Evolutionary conservation across 1,139 yeast species (phyloP).

Genomic region (Entelexis paramagnoliae): DNA sequence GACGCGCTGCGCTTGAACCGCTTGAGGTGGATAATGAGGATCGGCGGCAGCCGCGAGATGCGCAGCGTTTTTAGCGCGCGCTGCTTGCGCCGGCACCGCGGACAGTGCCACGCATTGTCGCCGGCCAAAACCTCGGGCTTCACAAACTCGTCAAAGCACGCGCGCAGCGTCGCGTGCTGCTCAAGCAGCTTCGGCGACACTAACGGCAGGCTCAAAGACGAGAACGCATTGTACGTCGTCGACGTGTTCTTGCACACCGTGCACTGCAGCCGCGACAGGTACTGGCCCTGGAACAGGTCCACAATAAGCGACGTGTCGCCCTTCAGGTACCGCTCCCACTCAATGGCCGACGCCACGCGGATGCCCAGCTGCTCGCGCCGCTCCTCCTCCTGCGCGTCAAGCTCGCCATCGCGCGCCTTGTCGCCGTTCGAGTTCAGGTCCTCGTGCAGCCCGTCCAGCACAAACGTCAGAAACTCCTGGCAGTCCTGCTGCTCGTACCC

Average conservation of each 20-base stretch:
- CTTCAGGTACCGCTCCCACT: constrained; percentile 86
- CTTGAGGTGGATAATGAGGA: constrained; percentile 66
- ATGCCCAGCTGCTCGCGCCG: constrained; percentile 65
- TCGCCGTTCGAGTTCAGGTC: constrained; percentile 67
- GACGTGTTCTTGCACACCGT: constrained; percentile 67
- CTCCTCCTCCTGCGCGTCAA: constrained; percentile 67
- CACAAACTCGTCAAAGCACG: constrained; percentile 63
- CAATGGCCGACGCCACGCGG: constrained; percentile 79
- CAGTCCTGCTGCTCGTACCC: constrained; percentile 89
- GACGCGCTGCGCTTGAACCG: constrained; percentile 45
- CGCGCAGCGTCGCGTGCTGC: constrained; percentile 39
- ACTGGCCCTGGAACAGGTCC: constrained; percentile 84
- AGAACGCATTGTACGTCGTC: constrained; percentile 76
- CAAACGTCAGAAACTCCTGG: constrained; percentile 75
- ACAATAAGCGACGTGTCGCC: constrained; percentile 79
- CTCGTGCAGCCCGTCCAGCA: constrained; percentile 79
- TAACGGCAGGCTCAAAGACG: constrained; percentile 59
- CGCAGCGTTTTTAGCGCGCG: constrained; percentile 58
- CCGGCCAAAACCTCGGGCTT: constrained; percentile 60
- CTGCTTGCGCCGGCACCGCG: constrained; percentile 59
- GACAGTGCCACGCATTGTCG: constrained; percentile 84
- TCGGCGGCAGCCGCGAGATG: constrained; percentile 62
- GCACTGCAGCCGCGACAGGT: constrained; percentile 69
- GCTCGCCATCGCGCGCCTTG: constrained; percentile 43
- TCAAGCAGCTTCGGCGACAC: constrained; percentile 25